Base-by-base conservation (phyloP, 1,284 basidiomycete genomes). In the Pholiota adiposa region DNA sequence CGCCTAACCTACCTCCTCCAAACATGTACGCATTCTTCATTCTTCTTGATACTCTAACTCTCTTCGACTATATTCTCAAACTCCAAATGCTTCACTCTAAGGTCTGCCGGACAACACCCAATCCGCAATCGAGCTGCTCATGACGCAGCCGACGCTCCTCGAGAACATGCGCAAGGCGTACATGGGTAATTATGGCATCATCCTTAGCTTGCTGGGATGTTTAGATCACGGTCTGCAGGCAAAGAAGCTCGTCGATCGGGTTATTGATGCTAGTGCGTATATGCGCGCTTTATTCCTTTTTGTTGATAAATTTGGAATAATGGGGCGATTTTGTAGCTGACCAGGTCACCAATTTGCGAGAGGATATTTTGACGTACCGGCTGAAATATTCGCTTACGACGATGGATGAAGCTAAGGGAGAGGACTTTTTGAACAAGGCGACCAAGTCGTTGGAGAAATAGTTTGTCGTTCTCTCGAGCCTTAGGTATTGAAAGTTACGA, bases 121-220 rank as follows among this genome's bases (percentile, higher is more conserved):
- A 65, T 90, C 89, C 1, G 92, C 93, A 0, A 91, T 97, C 31
- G 88, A 93, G 64, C 82, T 97, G 11, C 83, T 98, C 0, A 88
- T 95, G 69, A 79, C 86, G 1, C 88, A 95, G 51, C 91, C 94
- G 0, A 76, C 84, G 1, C 78, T 97, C 1, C 80, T 97, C 36
- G 94, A 97, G 59, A 92, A 88, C 66, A 79, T 98, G 4, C 85
- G 94, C 56, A 94, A 89, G 67, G 94, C 94, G 0, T 85, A 94
- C 65, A 86, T 89, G 81, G 96, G 96, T 46, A 94, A 92, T 67
- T 98, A 97, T 71, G 88, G 94, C 52, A 80, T 96, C 46, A 89
- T 98, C 25, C 83, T 97, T 25, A 94, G 93, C 69, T 82, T 98
- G 25, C 80, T 98, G 2, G 95, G 96, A 9, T 94, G 90, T 65